phyloP scores from a whole-genome alignment of 169 alveolate genomes.

The Theileria parva region DNA sequence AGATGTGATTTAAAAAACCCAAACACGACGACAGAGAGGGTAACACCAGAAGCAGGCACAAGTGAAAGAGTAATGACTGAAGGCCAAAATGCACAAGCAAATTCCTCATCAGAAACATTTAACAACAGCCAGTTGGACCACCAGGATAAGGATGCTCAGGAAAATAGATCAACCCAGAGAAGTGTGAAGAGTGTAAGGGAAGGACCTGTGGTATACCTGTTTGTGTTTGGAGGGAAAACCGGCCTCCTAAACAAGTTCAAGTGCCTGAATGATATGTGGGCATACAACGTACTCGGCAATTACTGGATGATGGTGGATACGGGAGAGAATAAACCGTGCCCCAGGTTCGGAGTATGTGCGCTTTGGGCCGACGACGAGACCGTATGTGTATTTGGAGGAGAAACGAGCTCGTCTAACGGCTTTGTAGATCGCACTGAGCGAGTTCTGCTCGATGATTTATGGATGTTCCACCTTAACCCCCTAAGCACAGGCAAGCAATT shows the following conservation, averaged over 20 bases:
- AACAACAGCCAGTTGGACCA: background rate
- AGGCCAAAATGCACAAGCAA: conserved; percentile 41
- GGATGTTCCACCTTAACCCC: conserved; percentile 73
- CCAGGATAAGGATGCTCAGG: background rate
- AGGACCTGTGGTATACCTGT: conserved; percentile 44
- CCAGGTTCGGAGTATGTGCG: conserved; percentile 84
- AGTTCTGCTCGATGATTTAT: conserved; percentile 78
- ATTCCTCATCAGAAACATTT: conserved; percentile 68
- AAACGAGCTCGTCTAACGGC: conserved; percentile 66
- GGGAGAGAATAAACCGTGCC: conserved; percentile 77
- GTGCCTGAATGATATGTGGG: conserved; percentile 87
- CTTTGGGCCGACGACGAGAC: conserved; percentile 86
- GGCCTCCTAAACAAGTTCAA: conserved; percentile 58
- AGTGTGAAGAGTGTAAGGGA: conserved; percentile 2
- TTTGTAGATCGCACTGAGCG: conserved; percentile 69
- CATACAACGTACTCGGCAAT: conserved; percentile 72
- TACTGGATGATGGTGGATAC: conserved; percentile 84
- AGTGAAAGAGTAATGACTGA: conserved; percentile 53
- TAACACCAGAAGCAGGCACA: conserved; percentile 42
- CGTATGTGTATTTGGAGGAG: conserved; percentile 86
- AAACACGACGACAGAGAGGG: conserved; percentile 50
- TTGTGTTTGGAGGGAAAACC: conserved; percentile 83
- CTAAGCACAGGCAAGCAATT: background rate
- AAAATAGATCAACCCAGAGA: background rate
- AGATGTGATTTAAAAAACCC: conserved; percentile 67